These are phyloP conservation scores for Cryptococcus hybrid DNA, from an alignment of 1,284 basidiomycete species.

Conservation along the genomic window DNA sequence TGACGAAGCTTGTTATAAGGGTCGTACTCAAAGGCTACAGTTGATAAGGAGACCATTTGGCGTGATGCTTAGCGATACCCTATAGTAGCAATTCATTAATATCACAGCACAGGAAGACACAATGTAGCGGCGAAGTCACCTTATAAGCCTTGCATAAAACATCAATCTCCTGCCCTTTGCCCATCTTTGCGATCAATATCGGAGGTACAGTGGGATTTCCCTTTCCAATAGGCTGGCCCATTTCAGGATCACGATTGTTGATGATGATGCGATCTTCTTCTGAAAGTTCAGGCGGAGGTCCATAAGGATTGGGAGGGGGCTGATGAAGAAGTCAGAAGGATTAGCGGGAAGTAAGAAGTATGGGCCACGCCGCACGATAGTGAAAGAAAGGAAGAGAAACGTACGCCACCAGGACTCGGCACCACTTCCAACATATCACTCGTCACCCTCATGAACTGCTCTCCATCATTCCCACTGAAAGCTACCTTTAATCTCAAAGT, in stretches of 20 bases:
- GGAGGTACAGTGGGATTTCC: conserved; percentile 65
- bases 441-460: conserved; percentile 41
- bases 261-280: conserved; percentile 41
- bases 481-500: conserved; percentile 44
- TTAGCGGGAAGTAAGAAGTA: neutral
- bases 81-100: conserved; percentile 38
- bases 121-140: conserved; percentile 52
- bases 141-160: conserved; percentile 90
- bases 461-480: conserved; percentile 21
- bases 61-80: conserved; percentile 98
- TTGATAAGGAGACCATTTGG: conserved; percentile 97
- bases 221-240: conserved; percentile 86
- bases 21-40: conserved; percentile 97
- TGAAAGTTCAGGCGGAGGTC: conserved; percentile 34
- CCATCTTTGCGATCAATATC: conserved; percentile 86
- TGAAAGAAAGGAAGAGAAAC: conserved; percentile 4
- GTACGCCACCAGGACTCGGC: conserved; percentile 33
- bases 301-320: conserved; percentile 35
- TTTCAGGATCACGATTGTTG: conserved; percentile 65
- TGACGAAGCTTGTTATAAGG: conserved; percentile 96
- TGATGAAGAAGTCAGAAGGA: conserved; percentile 2
- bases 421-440: conserved; percentile 48
- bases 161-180: conserved; percentile 89
- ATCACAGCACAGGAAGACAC: neutral
- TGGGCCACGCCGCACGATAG: neutral